phyloP scores from a whole-genome alignment of 1,284 basidiomycete genomes.

The Mycosarcoma mackinlayi region DNA sequence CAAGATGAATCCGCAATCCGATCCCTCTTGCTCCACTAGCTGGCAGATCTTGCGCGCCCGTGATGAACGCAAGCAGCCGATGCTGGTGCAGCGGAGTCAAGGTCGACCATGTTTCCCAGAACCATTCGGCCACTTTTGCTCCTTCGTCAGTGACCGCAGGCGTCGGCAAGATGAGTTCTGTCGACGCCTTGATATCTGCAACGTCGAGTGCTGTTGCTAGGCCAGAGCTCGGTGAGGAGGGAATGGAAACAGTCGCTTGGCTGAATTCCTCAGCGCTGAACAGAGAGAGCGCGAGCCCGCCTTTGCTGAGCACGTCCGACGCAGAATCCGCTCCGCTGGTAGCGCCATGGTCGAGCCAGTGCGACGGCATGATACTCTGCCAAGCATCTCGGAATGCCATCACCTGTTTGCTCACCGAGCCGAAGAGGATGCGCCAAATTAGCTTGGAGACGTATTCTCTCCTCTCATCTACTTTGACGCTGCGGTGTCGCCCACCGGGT shows the following conservation, averaged over 20 bases:
- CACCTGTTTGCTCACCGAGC: slow-evolving; percentile 24
- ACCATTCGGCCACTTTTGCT: slow-evolving; percentile 4
- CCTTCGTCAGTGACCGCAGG: neutral
- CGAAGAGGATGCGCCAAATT: slow-evolving; percentile 32
- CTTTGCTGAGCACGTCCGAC: slow-evolving; percentile 19
- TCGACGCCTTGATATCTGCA: slow-evolving; percentile 24
- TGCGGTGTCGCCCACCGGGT: slow-evolving; percentile 37
- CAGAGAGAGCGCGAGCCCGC: slow-evolving; percentile 41
- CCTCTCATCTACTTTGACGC: slow-evolving; percentile 27
- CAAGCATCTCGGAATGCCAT: slow-evolving; percentile 31
- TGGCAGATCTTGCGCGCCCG: slow-evolving; percentile 53
- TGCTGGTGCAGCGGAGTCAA: slow-evolving; percentile 34
- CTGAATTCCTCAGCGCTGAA: slow-evolving; percentile 20
- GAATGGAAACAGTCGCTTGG: slow-evolving; percentile 22
- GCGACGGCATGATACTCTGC: slow-evolving; percentile 26
- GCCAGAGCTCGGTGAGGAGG: slow-evolving; percentile 6
- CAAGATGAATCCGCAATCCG: slow-evolving; percentile 51
- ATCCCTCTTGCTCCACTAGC: slow-evolving; percentile 43
- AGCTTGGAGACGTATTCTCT: slow-evolving; percentile 28
- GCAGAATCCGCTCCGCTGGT: slow-evolving; percentile 10
- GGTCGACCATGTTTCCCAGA: slow-evolving; percentile 47
- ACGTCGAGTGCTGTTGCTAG: slow-evolving; percentile 34
- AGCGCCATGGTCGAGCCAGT: slow-evolving; percentile 1
- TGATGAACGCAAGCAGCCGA: slow-evolving; percentile 55
- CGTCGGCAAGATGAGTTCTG: slow-evolving; percentile 24